These are phyloP conservation scores for Fonsecaea nubica DNA, from an alignment of 2,329 filamentous ascomycete genomes.

Conservation along the genomic window DNA sequence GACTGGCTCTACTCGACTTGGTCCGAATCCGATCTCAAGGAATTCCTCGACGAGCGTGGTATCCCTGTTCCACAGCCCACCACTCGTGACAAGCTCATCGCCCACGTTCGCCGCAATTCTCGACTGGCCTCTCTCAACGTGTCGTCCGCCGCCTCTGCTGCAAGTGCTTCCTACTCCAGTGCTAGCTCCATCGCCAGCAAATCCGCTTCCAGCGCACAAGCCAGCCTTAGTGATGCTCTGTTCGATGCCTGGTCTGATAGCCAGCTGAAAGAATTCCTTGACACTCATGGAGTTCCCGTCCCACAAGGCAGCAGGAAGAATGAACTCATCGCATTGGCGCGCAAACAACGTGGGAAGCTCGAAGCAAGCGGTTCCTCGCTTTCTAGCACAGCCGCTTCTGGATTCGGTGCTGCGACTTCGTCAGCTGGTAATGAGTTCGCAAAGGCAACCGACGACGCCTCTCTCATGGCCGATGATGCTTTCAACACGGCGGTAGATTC, in stretches of 20 bases:
- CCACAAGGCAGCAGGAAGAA: slow-evolving; percentile 91
- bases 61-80: slow-evolving; percentile 84
- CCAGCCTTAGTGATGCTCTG: slow-evolving; percentile 78
- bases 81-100: slow-evolving; percentile 84
- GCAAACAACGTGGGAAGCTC: slow-evolving; percentile 80
- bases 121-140: slow-evolving; percentile 75
- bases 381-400: slow-evolving; percentile 57
- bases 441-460: slow-evolving; percentile 73
- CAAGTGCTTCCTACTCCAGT: slow-evolving; percentile 64
- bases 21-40: slow-evolving; percentile 92
- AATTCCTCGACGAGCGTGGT: slow-evolving; percentile 84
- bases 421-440: slow-evolving; percentile 78
- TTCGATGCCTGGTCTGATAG: slow-evolving; percentile 90
- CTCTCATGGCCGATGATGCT: slow-evolving; percentile 66
- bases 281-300: slow-evolving; percentile 87
- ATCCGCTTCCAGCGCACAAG: slow-evolving; percentile 72
- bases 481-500: slow-evolving; percentile 67
- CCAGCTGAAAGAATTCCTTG: slow-evolving; percentile 88
- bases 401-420: slow-evolving; percentile 73
- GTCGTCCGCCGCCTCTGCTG: slow-evolving; percentile 66
- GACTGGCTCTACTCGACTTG: slow-evolving; percentile 92
- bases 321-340: slow-evolving; percentile 85
- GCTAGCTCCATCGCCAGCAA: slow-evolving; percentile 61
- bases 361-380: slow-evolving; percentile 62
- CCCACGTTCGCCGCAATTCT: slow-evolving; percentile 87